phyloP scores from a whole-genome alignment of 2,329 filamentous ascomycete species.

The Pseudogymnoascus sp. region DNA sequence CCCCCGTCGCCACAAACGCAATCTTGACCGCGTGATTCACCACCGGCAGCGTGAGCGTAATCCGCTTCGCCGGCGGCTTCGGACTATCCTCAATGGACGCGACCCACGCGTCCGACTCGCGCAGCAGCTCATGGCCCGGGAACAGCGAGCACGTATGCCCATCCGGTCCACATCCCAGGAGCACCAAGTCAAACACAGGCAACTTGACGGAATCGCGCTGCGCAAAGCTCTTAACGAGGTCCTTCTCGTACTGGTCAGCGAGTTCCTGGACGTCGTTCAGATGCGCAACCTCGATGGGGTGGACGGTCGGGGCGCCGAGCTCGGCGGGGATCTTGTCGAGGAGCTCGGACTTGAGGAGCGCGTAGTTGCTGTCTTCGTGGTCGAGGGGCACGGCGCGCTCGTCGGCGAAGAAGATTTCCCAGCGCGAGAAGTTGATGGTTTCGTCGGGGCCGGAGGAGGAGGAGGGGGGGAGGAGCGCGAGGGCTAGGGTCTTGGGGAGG shows the following conservation, averaged over 20 bases:
- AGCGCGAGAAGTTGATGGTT: slow-evolving; percentile 69
- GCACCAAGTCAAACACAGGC: slow-evolving; percentile 88
- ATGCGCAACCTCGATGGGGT: slow-evolving; percentile 65
- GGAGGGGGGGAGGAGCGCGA: slow-evolving; percentile 62
- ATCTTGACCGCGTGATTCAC: slow-evolving; percentile 80
- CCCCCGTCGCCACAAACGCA: slow-evolving; percentile 86
- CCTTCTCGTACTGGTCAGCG: slow-evolving; percentile 88
- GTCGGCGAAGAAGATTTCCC: slow-evolving; percentile 98
- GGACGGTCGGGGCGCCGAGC: slow-evolving; percentile 59
- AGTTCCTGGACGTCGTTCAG: slow-evolving; percentile 78
- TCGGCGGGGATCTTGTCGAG: slow-evolving; percentile 76
- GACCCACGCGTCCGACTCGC: slow-evolving; percentile 86
- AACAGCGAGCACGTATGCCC: slow-evolving; percentile 97
- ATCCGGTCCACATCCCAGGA: slow-evolving; percentile 90
- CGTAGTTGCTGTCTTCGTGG: slow-evolving; percentile 91
- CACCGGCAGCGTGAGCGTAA: slow-evolving; percentile 88
- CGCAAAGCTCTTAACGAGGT: slow-evolving; percentile 77
- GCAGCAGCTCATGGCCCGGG: slow-evolving; percentile 77
- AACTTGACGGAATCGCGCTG: slow-evolving; percentile 88
- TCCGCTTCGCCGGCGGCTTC: slow-evolving; percentile 84
- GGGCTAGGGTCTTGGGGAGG: slow-evolving; percentile 78
- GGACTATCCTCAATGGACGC: slow-evolving; percentile 86
- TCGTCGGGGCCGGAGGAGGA: slow-evolving; percentile 41
- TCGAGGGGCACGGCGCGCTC: slow-evolving; percentile 90
- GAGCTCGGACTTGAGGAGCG: slow-evolving; percentile 76